Conservation (phyloP, 345 rosid species). For the Isatis tinctoria region DNA sequence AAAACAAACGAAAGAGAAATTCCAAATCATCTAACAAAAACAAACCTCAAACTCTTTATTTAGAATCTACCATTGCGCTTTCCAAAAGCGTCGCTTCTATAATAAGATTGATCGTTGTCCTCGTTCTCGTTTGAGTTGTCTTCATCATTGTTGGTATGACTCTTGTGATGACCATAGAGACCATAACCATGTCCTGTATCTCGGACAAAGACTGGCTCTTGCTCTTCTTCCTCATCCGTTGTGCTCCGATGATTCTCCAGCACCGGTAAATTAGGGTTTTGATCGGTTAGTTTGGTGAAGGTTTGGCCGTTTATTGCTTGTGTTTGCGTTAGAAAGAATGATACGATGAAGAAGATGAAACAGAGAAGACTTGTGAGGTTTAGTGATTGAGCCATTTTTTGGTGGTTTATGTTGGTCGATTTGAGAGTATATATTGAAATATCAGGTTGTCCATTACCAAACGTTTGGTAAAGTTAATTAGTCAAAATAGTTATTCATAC, state of each 20-base stretch:
- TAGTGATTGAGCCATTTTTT: slow-evolving; percentile 16
- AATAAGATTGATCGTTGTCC: slow-evolving; percentile 8
- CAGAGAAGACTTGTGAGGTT: not conserved
- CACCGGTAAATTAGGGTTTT: not conserved
- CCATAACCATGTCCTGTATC: slow-evolving; percentile 30
- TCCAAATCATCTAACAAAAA: not conserved
- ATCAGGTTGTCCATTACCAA: not conserved
- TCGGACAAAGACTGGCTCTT: slow-evolving; percentile 20
- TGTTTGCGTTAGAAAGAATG: slow-evolving; percentile 4
- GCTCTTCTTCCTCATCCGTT: not conserved
- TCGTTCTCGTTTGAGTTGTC: not conserved
- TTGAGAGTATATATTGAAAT: not conserved
- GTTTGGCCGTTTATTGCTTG: slow-evolving; percentile 13
- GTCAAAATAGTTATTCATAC: not conserved
- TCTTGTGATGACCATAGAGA: slow-evolving; percentile 12
- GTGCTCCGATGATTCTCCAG: not conserved
- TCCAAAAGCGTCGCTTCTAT: slow-evolving; percentile 20
- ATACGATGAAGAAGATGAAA: slow-evolving; percentile 3
- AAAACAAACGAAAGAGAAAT: not conserved
- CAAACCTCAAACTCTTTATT: not conserved
- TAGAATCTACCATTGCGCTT: slow-evolving; percentile 23
- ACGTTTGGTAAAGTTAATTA: slow-evolving; percentile 1
- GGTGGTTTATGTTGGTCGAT: not conserved
- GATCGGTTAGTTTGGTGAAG: not conserved
- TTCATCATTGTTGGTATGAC: not conserved